Percentiles rank a stretch among this genome's conserved stretches.
Conservation (phyloP, 2,329 filamentous ascomycete species). For the Fonsecaea erecta region DNA sequence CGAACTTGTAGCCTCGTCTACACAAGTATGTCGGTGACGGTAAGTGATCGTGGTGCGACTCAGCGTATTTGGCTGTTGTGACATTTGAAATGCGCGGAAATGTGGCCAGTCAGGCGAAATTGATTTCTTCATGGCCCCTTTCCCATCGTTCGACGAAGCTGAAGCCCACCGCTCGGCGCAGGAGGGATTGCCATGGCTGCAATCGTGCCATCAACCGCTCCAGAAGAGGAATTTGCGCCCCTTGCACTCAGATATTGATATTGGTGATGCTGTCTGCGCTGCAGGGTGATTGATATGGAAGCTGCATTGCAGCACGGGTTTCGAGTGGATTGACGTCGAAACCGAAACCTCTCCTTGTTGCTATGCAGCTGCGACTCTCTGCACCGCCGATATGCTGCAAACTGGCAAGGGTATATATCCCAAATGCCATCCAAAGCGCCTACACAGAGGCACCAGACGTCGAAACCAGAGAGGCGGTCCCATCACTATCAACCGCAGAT, state of each 20-base stretch:
- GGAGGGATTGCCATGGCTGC: neutral
- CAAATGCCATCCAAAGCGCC: too few relatives aligned
- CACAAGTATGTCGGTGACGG: neutral
- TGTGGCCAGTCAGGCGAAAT: neutral
- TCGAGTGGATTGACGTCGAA: neutral
- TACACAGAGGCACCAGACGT: neutral
- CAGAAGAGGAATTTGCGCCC: neutral
- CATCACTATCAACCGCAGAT: neutral
- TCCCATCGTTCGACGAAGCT: neutral
- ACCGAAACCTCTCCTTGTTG: neutral
- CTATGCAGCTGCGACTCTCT: neutral
- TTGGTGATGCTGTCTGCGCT: neutral
- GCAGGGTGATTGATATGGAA: neutral
- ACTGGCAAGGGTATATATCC: neutral
- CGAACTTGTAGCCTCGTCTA: neutral
- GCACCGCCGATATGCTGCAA: neutral
- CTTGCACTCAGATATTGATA: neutral
- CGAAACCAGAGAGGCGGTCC: neutral
- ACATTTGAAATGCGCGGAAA: neutral
- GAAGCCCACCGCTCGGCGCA: neutral
- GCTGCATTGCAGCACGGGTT: neutral
- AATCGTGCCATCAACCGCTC: neutral
- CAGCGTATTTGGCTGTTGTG: neutral
- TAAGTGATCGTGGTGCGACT: neutral
- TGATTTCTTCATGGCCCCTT: neutral